Evolutionary conservation across 1,139 yeast species (phyloP).

Genomic region (Geotrichum restrictum): DNA sequence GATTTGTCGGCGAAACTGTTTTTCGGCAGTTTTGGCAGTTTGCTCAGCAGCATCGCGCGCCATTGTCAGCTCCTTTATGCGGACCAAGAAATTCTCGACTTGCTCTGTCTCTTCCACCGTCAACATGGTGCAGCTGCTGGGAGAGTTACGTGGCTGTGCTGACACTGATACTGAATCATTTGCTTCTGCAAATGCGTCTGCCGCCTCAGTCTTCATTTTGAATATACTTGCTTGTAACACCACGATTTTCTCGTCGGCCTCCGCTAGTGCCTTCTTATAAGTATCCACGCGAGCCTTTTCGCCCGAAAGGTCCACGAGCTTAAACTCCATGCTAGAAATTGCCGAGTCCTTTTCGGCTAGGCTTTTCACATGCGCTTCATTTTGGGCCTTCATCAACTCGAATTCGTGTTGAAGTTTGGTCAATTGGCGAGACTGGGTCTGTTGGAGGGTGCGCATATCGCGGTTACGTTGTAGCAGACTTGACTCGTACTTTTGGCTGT

Average conservation of each 20-base stretch:
- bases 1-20: slow-evolving; percentile 23
- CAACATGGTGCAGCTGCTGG: too few species aligned
- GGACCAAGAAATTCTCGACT: slow-evolving; percentile 9
- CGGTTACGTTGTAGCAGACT: slow-evolving; percentile 26
- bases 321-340: slow-evolving; percentile 29
- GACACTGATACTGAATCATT: too few species aligned
- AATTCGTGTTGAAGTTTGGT: slow-evolving; percentile 25
- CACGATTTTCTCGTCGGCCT: slow-evolving; percentile 25
- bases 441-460: slow-evolving; percentile 25
- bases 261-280: slow-evolving; percentile 25
- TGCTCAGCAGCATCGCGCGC: slow-evolving; percentile 20
- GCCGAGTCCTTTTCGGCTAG: slow-evolving; percentile 21
- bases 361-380: slow-evolving; percentile 18
- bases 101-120: slow-evolving; percentile 11
- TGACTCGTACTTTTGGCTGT: slow-evolving; percentile 17
- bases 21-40: slow-evolving; percentile 22
- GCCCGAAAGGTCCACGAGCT: slow-evolving; percentile 25
- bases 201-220: too few species aligned
- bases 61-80: slow-evolving; percentile 9
- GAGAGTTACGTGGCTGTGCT: too few species aligned
- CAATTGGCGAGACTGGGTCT: slow-evolving; percentile 24
- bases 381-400: slow-evolving; percentile 27
- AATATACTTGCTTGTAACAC: slow-evolving; percentile 12
- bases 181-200: too few species aligned
- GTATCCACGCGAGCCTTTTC: slow-evolving; percentile 21